Evolutionary conservation across 352 stramenopile genomes (phyloP).

Genomic region (Globisporangium paroecandrum): DNA sequence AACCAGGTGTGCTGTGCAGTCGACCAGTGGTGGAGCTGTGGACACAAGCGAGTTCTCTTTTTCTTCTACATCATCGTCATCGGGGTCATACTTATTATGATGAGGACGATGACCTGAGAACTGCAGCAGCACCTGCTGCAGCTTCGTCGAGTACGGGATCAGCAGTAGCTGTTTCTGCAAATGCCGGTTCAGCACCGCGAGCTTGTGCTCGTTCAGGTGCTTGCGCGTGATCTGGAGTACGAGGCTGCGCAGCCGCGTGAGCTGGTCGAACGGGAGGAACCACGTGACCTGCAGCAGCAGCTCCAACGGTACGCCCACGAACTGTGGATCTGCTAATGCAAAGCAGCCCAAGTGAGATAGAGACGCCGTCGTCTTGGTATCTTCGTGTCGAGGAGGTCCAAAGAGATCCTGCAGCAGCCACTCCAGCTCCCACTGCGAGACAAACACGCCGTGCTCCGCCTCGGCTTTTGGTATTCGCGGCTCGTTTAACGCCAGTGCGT

Average conservation of each 20-base stretch:
- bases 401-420: slow-evolving; percentile 37
- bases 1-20: slow-evolving; percentile 7
- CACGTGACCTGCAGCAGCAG: slow-evolving; percentile 49
- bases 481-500: slow-evolving; percentile 26
- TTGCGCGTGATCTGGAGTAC: slow-evolving; percentile 55
- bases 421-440: slow-evolving; percentile 62
- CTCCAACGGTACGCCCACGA: slow-evolving; percentile 18
- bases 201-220: slow-evolving; percentile 49
- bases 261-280: slow-evolving; percentile 62
- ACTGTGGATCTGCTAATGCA: slow-evolving; percentile 19
- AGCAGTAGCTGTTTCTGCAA: slow-evolving; percentile 49
- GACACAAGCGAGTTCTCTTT: neutral
- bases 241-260: slow-evolving; percentile 36
- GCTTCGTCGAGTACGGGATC: slow-evolving; percentile 29
- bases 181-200: slow-evolving; percentile 43
- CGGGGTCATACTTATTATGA: neutral
- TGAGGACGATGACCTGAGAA: slow-evolving; percentile 21
- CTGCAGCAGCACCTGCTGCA: slow-evolving; percentile 42
- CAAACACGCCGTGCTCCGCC: slow-evolving; percentile 31
- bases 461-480: slow-evolving; percentile 8
- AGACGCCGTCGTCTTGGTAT: neutral
- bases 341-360: neutral
- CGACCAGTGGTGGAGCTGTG: neutral
- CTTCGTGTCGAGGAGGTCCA: neutral
- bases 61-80: neutral